These are phyloP conservation scores for Lophiotrema nucula DNA, from an alignment of 495 filamentous ascomycete species.

Conservation along the genomic window DNA sequence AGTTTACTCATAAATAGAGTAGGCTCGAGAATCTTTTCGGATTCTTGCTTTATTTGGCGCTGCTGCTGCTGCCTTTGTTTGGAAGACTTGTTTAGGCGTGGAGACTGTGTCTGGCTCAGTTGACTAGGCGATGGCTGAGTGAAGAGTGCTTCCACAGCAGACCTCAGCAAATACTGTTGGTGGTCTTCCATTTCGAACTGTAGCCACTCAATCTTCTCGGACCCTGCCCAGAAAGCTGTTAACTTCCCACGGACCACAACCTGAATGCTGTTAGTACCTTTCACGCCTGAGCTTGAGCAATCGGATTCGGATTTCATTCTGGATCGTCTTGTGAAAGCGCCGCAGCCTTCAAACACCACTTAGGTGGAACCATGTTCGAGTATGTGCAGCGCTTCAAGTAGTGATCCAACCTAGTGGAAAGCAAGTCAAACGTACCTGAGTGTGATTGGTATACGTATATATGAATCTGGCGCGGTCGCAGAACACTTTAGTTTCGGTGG, in stretches of 20 bases:
- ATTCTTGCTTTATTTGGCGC: conserved; percentile 24
- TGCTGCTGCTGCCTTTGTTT: conserved; percentile 26
- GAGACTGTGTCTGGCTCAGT: conserved; percentile 36
- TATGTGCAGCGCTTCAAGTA: too few relatives aligned
- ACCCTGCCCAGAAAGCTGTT: conserved; percentile 35
- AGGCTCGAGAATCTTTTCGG: conserved; percentile 30
- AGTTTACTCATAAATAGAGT: conserved; percentile 34
- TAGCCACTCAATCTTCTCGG: conserved; percentile 38
- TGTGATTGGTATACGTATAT: conserved; percentile 39
- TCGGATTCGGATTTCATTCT: not conserved
- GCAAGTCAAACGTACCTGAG: conserved; percentile 35
- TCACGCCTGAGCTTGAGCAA: too few relatives aligned
- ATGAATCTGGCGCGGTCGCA: conserved; percentile 38
- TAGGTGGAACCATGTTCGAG: too few relatives aligned
- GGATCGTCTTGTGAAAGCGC: too few relatives aligned
- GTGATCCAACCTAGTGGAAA: conserved; percentile 26
- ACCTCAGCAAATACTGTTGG: conserved; percentile 36
- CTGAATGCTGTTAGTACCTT: not conserved
- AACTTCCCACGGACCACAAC: conserved; percentile 31
- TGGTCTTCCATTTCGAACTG: conserved; percentile 36
- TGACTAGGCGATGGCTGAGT: conserved; percentile 31
- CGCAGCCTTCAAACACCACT: too few relatives aligned
- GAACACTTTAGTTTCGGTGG: conserved; percentile 27
- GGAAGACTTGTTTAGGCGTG: conserved; percentile 42
- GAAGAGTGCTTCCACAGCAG: conserved; percentile 33